Evolutionary conservation across 257 asterid species (phyloP), one percentile per base, ranked within the genome.

Genomic region (Nicotiana undulata): DNA sequence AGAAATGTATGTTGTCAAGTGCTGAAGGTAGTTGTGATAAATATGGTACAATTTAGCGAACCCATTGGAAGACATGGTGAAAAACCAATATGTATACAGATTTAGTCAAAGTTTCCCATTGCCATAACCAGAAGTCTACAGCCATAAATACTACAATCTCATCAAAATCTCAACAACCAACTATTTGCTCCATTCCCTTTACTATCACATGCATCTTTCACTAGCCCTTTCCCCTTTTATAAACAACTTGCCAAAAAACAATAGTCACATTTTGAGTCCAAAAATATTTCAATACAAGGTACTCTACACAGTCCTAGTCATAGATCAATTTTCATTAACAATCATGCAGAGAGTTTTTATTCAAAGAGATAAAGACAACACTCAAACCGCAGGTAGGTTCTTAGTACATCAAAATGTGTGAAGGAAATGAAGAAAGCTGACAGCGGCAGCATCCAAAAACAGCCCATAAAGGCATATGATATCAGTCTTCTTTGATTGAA

Each of bases 371-470:
- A 37, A 37, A 40, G 49, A 40, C 49, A 40, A 2, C 49, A 40
- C 12, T 40, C 49, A 40, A 40, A 9, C 49, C 49, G 49, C 9
- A 37, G 9, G 44, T 6, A 6, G 44, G 44, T 1, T 37, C 44
- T 37, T 56, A 0, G 51, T n/a, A 40, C 56, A 40, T 68, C 18
- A 68, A 32, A 68, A 66, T 34, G 53, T 11, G 56, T 37, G 76
- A 40, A 68, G 31, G 29, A 68, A 68, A 68, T 40, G 56, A 68
- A 68, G 76, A 68, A 66, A n/a, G 76, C 56, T 68, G 76, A 40
- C 76, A 40, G 32, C 76, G 32, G 18, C 32, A 22, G 65, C 32
- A 55, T 55, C 61, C 61, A 18, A 55, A 55, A 55, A 6, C 61
- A 40, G 56, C 56, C 75, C 76, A 37, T 67, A 34, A 67, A 10